Conservation (phyloP, 371 early-diverging fungal genomes). For the Mortierella sp. region DNA sequence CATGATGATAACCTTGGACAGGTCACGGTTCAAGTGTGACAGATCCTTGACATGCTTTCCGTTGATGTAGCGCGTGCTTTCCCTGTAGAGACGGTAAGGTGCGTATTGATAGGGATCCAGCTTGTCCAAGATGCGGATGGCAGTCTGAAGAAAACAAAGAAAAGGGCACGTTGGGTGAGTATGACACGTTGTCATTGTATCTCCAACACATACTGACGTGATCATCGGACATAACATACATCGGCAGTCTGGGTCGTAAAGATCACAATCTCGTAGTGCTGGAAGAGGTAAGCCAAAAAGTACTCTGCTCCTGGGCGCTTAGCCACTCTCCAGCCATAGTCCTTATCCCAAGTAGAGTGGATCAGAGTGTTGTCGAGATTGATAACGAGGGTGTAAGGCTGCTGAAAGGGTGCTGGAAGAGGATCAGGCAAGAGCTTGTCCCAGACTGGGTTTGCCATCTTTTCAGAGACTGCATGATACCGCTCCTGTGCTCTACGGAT, state of each 20-base stretch:
- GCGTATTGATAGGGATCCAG: conserved; percentile 90
- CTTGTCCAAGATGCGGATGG: conserved; percentile 84
- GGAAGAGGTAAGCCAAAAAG: conserved; percentile 89
- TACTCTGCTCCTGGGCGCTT: conserved; percentile 96
- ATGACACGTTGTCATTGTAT: too few species aligned
- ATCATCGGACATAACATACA: conserved; percentile 15
- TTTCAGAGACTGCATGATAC: conserved; percentile 23
- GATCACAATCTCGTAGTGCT: conserved; percentile 95
- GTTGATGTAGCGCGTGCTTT: conserved; percentile 85
- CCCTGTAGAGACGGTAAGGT: conserved; percentile 89
- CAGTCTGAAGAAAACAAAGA: conserved; percentile 49
- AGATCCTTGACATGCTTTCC: conserved; percentile 94
- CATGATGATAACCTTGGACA: conserved; percentile 91
- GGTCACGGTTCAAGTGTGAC: conserved; percentile 91
- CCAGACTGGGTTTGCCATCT: conserved; percentile 69
- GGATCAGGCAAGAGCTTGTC: conserved; percentile 92
- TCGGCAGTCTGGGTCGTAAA: conserved; percentile 85
- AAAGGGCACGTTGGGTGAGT: background rate
- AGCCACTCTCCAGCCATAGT: conserved; percentile 94
- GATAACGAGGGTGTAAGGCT: conserved; percentile 91
- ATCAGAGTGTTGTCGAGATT: conserved; percentile 94
- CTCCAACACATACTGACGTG: too few species aligned
- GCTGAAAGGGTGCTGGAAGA: conserved; percentile 81
- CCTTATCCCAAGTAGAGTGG: conserved; percentile 91
- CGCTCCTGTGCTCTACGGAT: conserved; percentile 48